These are phyloP conservation scores for Daldinia childiae DNA, from an alignment of 495 filamentous ascomycete genomes.

Conservation along the genomic window DNA sequence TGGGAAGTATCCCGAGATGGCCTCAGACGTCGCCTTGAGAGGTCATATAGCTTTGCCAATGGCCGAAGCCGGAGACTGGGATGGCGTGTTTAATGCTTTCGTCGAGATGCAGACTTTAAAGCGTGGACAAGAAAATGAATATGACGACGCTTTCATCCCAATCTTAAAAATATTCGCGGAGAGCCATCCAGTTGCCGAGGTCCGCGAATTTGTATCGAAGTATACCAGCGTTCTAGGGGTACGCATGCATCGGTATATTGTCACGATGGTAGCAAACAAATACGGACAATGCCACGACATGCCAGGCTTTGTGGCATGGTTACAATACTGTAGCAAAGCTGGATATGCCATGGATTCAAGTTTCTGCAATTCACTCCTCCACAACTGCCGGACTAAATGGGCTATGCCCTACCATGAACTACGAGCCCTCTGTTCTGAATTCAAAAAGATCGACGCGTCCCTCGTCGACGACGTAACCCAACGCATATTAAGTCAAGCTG, in stretches of 20 bases:
- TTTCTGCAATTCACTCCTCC: conserved; percentile 56
- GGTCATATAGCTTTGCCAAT: conserved; percentile 52
- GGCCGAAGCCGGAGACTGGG: conserved; percentile 59
- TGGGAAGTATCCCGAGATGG: conserved; percentile 32
- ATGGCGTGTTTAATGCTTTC: conserved; percentile 51
- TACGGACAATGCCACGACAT: conserved; percentile 56
- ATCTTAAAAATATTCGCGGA: conserved; percentile 57
- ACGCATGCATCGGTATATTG: conserved; percentile 47
- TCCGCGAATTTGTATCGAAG: conserved; percentile 52
- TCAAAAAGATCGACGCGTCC: conserved; percentile 44
- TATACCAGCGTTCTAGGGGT: conserved; percentile 51
- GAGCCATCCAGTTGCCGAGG: conserved; percentile 52
- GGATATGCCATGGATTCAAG: conserved; percentile 50
- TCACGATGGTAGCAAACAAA: conserved; percentile 57
- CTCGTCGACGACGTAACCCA: conserved; percentile 48
- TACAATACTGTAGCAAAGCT: conserved; percentile 45
- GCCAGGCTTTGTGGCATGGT: conserved; percentile 49
- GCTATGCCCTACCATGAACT: conserved; percentile 53
- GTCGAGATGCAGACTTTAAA: conserved; percentile 42
- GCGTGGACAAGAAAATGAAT: conserved; percentile 25
- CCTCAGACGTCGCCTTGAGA: conserved; percentile 42
- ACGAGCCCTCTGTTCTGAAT: conserved; percentile 47
- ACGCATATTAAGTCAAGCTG: conserved; percentile 51
- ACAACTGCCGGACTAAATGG: conserved; percentile 48
- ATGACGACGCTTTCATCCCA: conserved; percentile 50